Evolutionary conservation across 23 red algal genomes (phyloP).

Genomic region (Pyropia yezoensis): DNA sequence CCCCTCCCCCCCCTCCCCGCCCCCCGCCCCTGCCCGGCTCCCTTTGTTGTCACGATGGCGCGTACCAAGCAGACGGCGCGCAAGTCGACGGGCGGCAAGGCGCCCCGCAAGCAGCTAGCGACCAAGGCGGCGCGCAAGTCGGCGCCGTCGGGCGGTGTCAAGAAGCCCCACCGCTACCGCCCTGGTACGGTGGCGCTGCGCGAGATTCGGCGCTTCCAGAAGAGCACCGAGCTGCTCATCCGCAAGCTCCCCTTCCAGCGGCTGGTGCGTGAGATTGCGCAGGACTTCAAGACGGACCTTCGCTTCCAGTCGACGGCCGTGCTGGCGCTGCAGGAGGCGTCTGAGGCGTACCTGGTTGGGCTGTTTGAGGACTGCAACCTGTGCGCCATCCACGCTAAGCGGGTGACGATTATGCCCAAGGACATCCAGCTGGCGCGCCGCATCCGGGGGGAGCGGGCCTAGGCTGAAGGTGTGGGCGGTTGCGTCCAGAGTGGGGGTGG

Average conservation of each 20-base stretch:
- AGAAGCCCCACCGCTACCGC: slow-evolving; percentile 99
- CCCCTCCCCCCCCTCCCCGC: no score
- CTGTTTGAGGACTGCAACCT: slow-evolving; percentile 99
- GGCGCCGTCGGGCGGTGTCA: slow-evolving; percentile 88
- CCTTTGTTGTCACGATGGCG: slow-evolving; percentile 41
- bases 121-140: slow-evolving; percentile 99
- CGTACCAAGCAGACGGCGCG: slow-evolving; percentile 99
- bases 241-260: slow-evolving; percentile 99
- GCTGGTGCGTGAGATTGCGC: slow-evolving; percentile 98
- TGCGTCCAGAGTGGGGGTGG: not conserved
- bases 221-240: slow-evolving; percentile 99
- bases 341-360: slow-evolving; percentile 95
- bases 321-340: slow-evolving; percentile 94
- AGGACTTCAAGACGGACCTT: slow-evolving; percentile 99
- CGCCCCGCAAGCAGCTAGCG: slow-evolving; percentile 98
- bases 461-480: not conserved
- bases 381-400: slow-evolving; percentile 99
- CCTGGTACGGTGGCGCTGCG: slow-evolving; percentile 97
- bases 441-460: slow-evolving; percentile 92
- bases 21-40: no score
- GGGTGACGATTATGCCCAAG: slow-evolving; percentile 99
- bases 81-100: slow-evolving; percentile 99
- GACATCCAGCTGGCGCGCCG: slow-evolving; percentile 99
- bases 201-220: slow-evolving; percentile 99
- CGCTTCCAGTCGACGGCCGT: slow-evolving; percentile 99